Evolutionary conservation across 2,329 filamentous ascomycete genomes (phyloP), one percentile per base, ranked within the genome.

Genomic region (Fusarium begoniae): DNA sequence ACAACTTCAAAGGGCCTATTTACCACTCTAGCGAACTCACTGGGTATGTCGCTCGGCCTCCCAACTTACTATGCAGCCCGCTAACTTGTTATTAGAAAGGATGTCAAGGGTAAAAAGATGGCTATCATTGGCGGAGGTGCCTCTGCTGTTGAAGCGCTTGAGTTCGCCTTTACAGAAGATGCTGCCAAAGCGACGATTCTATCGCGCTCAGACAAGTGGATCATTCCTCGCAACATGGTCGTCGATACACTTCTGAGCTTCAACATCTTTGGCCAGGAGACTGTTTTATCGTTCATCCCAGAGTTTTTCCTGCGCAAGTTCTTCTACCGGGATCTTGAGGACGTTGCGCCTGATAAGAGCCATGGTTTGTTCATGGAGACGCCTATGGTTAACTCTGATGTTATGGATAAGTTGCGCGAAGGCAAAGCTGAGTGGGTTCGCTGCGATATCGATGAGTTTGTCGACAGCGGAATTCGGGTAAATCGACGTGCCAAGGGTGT

Each of bases 311-410:
- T 97, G 1, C 90, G 90, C 69, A 90, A 92, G 72, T 88, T 96
- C 84, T 97, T 97, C 85, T 97, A 97, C 80, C 90, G 94, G 22
- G 94, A 96, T 75, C 87, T 97, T 6, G 84, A 91, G 76, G 90
- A 95, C 74, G 87, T 97, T 10, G 89, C 93, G 0, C 94, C 94
- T 0, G 83, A 88, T 32, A 91, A 92, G 77, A 93, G 93, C 14
- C 84, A 70, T 1, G 67, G 67, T 3, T 17, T 96, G n/a, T 97
- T 94, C 81, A 94, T 88, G 35, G 92, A 93, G 58, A 97, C 94
- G 0, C 94, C 94, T 2, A 96, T 96, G 93, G 93, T 96, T 30
- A 97, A 96, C 81, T 92, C 91, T 22, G 91, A 95, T 51, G 88
- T 97, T 3, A 92, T 97, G 82, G 86, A 93, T 54, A 92, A 93